Conservation (phyloP, 768 basidiomycete genomes). For the Floccularia luteovirens region DNA sequence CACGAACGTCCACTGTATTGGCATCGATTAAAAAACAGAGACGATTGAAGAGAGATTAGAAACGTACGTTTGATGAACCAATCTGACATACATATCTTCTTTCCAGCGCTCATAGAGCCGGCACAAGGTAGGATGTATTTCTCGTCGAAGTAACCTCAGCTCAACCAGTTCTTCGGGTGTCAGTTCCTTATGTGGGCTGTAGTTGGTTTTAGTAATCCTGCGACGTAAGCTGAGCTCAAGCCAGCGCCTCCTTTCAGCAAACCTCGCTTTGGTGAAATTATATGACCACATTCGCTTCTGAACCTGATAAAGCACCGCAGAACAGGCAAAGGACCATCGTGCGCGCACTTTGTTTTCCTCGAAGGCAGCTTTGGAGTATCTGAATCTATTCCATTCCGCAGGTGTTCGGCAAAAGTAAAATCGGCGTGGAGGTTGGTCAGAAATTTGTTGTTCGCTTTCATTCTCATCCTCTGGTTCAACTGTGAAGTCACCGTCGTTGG, state of each 20-base stretch:
- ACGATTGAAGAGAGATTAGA: neutral
- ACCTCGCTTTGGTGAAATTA: conserved; percentile 20
- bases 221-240: conserved; percentile 20
- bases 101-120: conserved; percentile 24
- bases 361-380: conserved; percentile 17
- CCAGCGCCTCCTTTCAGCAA: conserved; percentile 20
- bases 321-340: conserved; percentile 26
- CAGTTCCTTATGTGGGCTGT: conserved; percentile 22
- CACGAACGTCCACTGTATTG: conserved; percentile 19
- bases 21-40: too few species aligned
- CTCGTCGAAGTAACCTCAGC: conserved; percentile 20
- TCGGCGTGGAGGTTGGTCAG: too few species aligned
- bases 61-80: conserved; percentile 29
- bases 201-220: conserved; percentile 18
- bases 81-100: conserved; percentile 23
- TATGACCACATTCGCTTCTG: conserved; percentile 23
- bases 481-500: conserved; percentile 10
- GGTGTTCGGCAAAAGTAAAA: conserved; percentile 19
- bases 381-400: conserved; percentile 19
- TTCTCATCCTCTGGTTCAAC: conserved; percentile 15
- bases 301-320: conserved; percentile 18
- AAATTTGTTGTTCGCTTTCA: too few species aligned
- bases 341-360: conserved; percentile 19
- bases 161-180: conserved; percentile 17
- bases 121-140: conserved; percentile 23